A percentile compares a stretch with the other conserved stretches of the same genome.
Evolutionary conservation across 768 basidiomycete species (phyloP).

Genomic region (Tulasnella sp.): DNA sequence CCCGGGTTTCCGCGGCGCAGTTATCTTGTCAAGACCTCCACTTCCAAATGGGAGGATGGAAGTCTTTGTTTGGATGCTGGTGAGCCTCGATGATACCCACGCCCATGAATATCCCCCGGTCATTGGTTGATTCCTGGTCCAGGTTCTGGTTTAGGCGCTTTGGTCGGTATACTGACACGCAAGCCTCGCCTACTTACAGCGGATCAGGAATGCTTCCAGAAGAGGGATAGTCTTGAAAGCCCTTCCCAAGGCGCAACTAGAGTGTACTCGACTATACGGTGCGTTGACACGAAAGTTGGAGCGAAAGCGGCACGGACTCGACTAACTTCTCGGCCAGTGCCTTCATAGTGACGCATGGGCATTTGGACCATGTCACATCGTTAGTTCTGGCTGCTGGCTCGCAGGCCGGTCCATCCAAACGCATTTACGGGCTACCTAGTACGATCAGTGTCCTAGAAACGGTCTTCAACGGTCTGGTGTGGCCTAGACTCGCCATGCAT

Average conservation of each 20-base stretch:
- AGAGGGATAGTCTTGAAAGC: not conserved
- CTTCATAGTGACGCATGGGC: slow-evolving; percentile 79
- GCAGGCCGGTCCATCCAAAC: slow-evolving; percentile 46
- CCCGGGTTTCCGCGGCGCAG: slow-evolving; percentile 31
- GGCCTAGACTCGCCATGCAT: slow-evolving; percentile 78
- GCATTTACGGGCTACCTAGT: slow-evolving; percentile 47
- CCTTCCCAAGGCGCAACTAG: slow-evolving; percentile 18
- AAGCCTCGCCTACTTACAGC: slow-evolving; percentile 44
- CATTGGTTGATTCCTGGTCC: not conserved
- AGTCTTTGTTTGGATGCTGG: slow-evolving; percentile 82
- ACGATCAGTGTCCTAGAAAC: slow-evolving; percentile 58
- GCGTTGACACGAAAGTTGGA: slow-evolving; percentile 16
- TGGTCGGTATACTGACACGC: slow-evolving; percentile 47
- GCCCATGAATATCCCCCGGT: not conserved
- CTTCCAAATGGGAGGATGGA: slow-evolving; percentile 64
- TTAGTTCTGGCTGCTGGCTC: slow-evolving; percentile 79
- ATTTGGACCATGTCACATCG: slow-evolving; percentile 81
- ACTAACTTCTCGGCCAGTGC: slow-evolving; percentile 37
- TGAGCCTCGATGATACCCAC: slow-evolving; percentile 28
- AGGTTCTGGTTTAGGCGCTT: slow-evolving; percentile 83
- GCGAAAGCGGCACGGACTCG: not conserved
- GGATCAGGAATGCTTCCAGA: not conserved
- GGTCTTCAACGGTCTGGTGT: slow-evolving; percentile 60
- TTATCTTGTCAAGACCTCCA: slow-evolving; percentile 73
- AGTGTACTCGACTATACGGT: slow-evolving; percentile 47